These are phyloP conservation scores for Eimeria praecox DNA, from an alignment of 169 alveolate genomes.

Conservation along the genomic window DNA sequence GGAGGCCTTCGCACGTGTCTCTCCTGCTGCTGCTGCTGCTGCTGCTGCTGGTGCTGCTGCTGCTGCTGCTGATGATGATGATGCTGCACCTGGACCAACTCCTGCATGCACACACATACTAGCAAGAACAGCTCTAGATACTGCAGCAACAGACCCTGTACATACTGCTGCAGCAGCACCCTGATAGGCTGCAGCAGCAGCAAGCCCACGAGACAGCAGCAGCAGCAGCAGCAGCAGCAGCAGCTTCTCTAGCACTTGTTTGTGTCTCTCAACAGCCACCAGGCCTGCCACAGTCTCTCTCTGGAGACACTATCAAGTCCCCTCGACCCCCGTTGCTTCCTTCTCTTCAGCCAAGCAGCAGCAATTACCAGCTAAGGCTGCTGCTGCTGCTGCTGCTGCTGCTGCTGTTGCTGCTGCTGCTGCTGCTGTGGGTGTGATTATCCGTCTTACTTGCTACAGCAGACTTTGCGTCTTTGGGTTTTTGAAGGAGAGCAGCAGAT, in stretches of 20 bases:
- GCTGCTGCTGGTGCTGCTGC: conserved; percentile 1
- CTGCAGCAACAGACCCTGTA: background rate
- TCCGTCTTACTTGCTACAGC: background rate
- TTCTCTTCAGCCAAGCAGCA: too few relatives aligned
- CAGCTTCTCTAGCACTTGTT: too few relatives aligned
- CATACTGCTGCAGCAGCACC: background rate
- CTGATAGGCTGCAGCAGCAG: too few relatives aligned
- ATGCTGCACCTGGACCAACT: background rate
- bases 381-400: too few relatives aligned
- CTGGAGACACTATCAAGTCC: too few relatives aligned
- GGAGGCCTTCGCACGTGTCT: conserved; percentile 23
- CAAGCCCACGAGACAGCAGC: background rate
- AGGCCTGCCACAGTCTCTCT: too few relatives aligned
- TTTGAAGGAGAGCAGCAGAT: background rate
- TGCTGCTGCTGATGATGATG: background rate
- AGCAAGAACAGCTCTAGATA: background rate
- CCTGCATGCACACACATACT: background rate
- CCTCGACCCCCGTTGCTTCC: too few relatives aligned
- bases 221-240: background rate
- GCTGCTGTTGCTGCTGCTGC: too few relatives aligned
- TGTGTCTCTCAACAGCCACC: too few relatives aligned
- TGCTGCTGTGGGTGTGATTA: too few relatives aligned
- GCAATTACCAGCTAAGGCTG: too few relatives aligned
- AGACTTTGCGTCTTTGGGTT: background rate
- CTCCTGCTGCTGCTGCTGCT: background rate